Evolutionary conservation across 2,329 filamentous ascomycete species (phyloP).

Genomic region (Xylaria sp.): DNA sequence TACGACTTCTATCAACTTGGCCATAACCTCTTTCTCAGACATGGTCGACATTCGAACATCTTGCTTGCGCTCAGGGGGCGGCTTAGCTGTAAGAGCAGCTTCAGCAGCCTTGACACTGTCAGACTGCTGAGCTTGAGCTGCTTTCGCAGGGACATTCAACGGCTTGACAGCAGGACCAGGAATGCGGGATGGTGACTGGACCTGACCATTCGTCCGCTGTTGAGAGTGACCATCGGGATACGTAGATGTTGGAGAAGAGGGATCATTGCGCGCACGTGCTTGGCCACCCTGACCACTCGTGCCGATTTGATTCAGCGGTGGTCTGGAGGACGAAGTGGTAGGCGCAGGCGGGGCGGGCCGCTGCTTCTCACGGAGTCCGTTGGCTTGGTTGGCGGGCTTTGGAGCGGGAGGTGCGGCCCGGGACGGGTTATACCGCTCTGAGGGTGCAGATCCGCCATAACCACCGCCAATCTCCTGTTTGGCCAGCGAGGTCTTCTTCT

Average conservation of each 20-base stretch:
- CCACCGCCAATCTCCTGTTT: slow-evolving; percentile 79
- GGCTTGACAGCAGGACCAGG: slow-evolving; percentile 68
- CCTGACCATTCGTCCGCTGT: slow-evolving; percentile 42
- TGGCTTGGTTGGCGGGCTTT: slow-evolving; percentile 49
- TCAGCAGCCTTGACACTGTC: slow-evolving; percentile 86
- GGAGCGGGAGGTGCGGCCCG: slow-evolving; percentile 80
- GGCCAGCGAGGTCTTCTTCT: slow-evolving; percentile 71
- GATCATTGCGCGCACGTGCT: slow-evolving; percentile 41
- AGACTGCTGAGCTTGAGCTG: slow-evolving; percentile 43
- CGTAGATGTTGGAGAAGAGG: slow-evolving; percentile 49
- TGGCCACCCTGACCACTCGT: slow-evolving; percentile 39
- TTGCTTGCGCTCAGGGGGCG: slow-evolving; percentile 69
- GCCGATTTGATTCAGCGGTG: slow-evolving; percentile 43
- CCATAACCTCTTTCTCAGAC: slow-evolving; percentile 96
- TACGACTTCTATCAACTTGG: slow-evolving; percentile 86
- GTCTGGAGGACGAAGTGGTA: slow-evolving; percentile 39
- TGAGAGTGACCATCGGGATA: slow-evolving; percentile 49
- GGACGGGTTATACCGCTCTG: slow-evolving; percentile 75
- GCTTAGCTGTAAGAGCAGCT: slow-evolving; percentile 80
- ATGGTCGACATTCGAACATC: slow-evolving; percentile 98
- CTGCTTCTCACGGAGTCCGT: slow-evolving; percentile 58
- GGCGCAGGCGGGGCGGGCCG: slow-evolving; percentile 74
- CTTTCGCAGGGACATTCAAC: slow-evolving; percentile 70
- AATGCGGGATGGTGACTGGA: slow-evolving; percentile 44
- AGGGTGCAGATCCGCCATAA: slow-evolving; percentile 41